phyloP scores from a whole-genome alignment of 768 basidiomycete species.

The Pulveroboletus sp. region DNA sequence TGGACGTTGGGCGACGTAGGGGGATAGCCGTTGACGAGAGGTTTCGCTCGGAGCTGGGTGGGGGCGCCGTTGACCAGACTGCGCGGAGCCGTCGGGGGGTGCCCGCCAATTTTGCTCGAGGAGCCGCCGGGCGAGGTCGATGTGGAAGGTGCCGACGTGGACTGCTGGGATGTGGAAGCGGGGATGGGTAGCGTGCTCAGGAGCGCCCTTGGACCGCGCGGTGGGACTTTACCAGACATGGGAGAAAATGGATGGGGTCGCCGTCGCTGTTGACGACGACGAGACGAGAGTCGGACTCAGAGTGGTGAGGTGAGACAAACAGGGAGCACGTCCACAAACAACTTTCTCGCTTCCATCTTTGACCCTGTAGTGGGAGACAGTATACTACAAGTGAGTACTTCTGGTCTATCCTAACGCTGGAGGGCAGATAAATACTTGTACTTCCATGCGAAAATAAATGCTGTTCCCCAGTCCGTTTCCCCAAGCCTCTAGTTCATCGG shows the following conservation, averaged over 20 bases:
- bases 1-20: slow-evolving; percentile 24
- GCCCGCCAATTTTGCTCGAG: slow-evolving; percentile 44
- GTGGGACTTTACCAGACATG: slow-evolving; percentile 76
- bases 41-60: slow-evolving; percentile 35
- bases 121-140: slow-evolving; percentile 30
- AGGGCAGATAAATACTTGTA: too few species aligned
- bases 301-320: slow-evolving; percentile 18
- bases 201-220: slow-evolving; percentile 69
- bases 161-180: slow-evolving; percentile 26
- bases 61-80: slow-evolving; percentile 46
- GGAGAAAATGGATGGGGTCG: slow-evolving; percentile 4
- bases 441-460: neutral
- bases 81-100: slow-evolving; percentile 64
- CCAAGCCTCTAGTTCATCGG: slow-evolving; percentile 10
- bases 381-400: neutral
- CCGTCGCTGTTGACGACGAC: slow-evolving; percentile 27
- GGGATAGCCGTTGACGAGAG: slow-evolving; percentile 42
- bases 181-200: slow-evolving; percentile 41
- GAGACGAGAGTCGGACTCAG: slow-evolving; percentile 3
- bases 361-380: too few species aligned
- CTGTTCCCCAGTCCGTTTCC: too few species aligned
- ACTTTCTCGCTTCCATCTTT: slow-evolving; percentile 18
- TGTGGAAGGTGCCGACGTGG: slow-evolving; percentile 33
- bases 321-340: slow-evolving; percentile 18
- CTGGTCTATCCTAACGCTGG: neutral